Evolutionary conservation across 2,329 filamentous ascomycete genomes (phyloP).

Genomic region (Penicillium psychrosexuale): DNA sequence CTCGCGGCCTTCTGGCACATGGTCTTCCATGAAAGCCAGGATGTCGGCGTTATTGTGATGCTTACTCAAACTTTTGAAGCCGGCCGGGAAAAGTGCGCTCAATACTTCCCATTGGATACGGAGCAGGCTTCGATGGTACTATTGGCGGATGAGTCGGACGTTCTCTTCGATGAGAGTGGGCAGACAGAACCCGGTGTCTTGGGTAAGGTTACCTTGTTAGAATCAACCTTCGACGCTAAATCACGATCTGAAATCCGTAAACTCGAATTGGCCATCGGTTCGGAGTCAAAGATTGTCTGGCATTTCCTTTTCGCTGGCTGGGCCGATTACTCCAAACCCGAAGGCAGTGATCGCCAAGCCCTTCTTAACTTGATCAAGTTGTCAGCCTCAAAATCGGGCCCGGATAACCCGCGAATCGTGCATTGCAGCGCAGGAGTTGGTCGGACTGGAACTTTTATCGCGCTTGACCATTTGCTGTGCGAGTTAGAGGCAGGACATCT

Average conservation of each 20-base stretch:
- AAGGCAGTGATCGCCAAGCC: slow-evolving; percentile 50
- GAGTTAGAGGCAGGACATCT: slow-evolving; percentile 75
- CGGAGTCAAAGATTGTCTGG: slow-evolving; percentile 65
- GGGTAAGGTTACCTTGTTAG: slow-evolving; percentile 63
- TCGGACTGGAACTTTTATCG: slow-evolving; percentile 91
- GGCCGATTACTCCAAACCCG: slow-evolving; percentile 86
- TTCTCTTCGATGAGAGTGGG: slow-evolving; percentile 57
- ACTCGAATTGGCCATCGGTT: slow-evolving; percentile 53
- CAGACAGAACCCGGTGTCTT: slow-evolving; percentile 64
- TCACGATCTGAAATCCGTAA: slow-evolving; percentile 70
- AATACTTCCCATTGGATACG: slow-evolving; percentile 70
- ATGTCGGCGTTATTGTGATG: slow-evolving; percentile 85
- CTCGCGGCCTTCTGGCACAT: slow-evolving; percentile 91
- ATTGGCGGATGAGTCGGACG: slow-evolving; percentile 33
- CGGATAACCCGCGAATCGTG: slow-evolving; percentile 71
- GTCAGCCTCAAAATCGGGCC: slow-evolving; percentile 44
- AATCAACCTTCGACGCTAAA: slow-evolving; percentile 53
- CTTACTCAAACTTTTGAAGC: slow-evolving; percentile 84
- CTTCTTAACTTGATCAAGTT: slow-evolving; percentile 51
- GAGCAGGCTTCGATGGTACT: slow-evolving; percentile 51
- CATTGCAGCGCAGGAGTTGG: slow-evolving; percentile 92
- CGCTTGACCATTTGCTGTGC: slow-evolving; percentile 83
- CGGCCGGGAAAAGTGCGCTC: slow-evolving; percentile 76
- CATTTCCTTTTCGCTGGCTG: slow-evolving; percentile 84
- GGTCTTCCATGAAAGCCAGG: slow-evolving; percentile 75